Conservation (phyloP, 345 rosid species). For the Linum lewisii region DNA sequence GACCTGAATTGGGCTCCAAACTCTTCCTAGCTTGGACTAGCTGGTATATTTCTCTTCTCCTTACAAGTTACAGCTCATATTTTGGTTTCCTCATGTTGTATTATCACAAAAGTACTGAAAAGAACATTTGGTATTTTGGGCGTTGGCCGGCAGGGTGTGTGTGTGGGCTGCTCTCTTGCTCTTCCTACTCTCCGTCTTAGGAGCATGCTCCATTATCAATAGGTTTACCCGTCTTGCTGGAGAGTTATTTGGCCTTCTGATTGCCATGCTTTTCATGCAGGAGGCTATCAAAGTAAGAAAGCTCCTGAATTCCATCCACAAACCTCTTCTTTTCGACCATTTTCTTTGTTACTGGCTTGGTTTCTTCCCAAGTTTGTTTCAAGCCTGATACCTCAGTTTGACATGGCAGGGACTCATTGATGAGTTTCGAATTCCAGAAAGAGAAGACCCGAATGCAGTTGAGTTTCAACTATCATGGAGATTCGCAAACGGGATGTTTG, state of each 20-base stretch:
- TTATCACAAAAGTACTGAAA: too few relatives aligned
- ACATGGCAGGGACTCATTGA: constrained; percentile 17
- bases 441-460: constrained; percentile 14
- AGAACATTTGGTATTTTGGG: background rate
- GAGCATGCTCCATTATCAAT: constrained; percentile 24
- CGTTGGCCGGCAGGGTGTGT: constrained; percentile 17
- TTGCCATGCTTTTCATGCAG: constrained; percentile 27
- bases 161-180: constrained; percentile 24
- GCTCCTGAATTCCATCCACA: too few relatives aligned
- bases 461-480: constrained; percentile 20
- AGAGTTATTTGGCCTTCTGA: constrained; percentile 22
- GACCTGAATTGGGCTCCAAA: constrained; percentile 24
- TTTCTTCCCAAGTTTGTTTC: background rate
- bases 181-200: constrained; percentile 19
- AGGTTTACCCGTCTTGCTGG: constrained; percentile 25
- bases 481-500: constrained; percentile 26
- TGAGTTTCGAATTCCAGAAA: constrained; percentile 15
- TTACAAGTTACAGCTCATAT: background rate
- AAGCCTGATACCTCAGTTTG: background rate
- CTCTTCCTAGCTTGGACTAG: constrained; percentile 28
- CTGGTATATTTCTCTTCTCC: constrained; percentile 15
- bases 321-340: background rate
- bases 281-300: constrained; percentile 24
- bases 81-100: background rate
- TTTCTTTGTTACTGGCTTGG: background rate